Evolutionary conservation across 306 rosid species (phyloP), one percentile per base, ranked within the genome.

Genomic region (Castanopsis chinensis): DNA sequence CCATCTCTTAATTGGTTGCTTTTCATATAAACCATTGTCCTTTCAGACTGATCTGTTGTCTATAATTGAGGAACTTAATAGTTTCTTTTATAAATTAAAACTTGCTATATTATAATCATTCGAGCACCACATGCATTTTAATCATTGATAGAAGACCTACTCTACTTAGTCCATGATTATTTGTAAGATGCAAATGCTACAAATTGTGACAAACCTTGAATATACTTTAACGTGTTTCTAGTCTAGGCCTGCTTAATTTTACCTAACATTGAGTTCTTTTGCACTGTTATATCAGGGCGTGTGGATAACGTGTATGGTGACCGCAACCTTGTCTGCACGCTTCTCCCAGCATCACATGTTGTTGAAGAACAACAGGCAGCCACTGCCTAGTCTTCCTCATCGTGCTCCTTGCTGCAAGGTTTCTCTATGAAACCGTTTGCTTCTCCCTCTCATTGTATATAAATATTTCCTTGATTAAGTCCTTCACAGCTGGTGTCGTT

Each of bases 241-340:
- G 7, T 9, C 17, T 76, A 30, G 35, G 32, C 12, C 54, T 23
- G 49, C 69, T 59, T 79, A 49, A 68, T 72, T 79, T 72, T 76
- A 73, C 55, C 59, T 82, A 69, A 72, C 2, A 4, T 32, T 68
- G 52, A 68, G 10, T 68, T 19, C 19, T 59, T 53, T n/a, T 54
- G 54, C 37, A 56, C 63, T 35, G 55, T 77, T 67, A 83, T 27
- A 58, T 25, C 82, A 90, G 94, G 92, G 74, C 94, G 92, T 12
- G 95, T 91, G 13, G 92, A 91, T 87, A 91, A 91, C 68, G 99
- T 96, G 82, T 96, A 96, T 6, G 99, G 99, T 5, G 99, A 96
- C 93, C 98, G 99, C 81, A 90, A 93, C 97, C 98, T 96, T 52
- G 25, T 93, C 78, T 93, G 97, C 93, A 96, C 99, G 78, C 99